phyloP scores from a whole-genome alignment of 495 filamentous ascomycete genomes.

The Penicilliopsis zonata region DNA sequence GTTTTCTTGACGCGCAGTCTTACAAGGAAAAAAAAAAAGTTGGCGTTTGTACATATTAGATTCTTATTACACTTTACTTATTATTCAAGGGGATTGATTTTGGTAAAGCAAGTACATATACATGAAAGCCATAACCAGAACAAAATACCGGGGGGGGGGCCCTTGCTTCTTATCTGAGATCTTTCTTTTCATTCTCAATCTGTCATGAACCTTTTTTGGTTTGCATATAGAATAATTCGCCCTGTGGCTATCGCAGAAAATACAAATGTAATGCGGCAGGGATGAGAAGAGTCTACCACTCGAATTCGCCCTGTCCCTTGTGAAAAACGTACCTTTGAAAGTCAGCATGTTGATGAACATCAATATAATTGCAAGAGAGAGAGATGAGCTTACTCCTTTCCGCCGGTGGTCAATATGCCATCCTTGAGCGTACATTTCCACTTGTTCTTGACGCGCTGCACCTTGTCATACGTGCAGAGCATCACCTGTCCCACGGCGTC shows the following conservation, averaged over 20 bases:
- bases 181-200: no score
- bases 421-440: slow-evolving; percentile 99
- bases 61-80: no score
- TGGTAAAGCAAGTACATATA: no score
- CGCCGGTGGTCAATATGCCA: slow-evolving; percentile 80
- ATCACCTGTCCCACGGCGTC: slow-evolving; percentile 79
- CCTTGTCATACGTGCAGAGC: slow-evolving; percentile 99
- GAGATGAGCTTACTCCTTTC: slow-evolving; percentile 57
- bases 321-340: slow-evolving; percentile 76
- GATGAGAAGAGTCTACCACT: slow-evolving; percentile 85
- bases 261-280: no score
- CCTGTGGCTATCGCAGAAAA: no score
- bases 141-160: no score
- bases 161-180: no score
- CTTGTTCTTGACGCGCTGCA: slow-evolving; percentile 98
- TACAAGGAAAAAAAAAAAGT: slow-evolving; percentile 4
- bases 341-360: slow-evolving; percentile 1
- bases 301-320: slow-evolving; percentile 92
- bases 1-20: neutral
- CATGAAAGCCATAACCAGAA: no score
- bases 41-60: no score
- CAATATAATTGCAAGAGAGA: neutral
- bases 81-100: no score
- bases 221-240: no score
- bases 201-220: no score